A percentile compares a stretch with the other conserved stretches of the same genome.
Conservation (phyloP, 345 rosid genomes). For the Carallia pectinifolia region DNA sequence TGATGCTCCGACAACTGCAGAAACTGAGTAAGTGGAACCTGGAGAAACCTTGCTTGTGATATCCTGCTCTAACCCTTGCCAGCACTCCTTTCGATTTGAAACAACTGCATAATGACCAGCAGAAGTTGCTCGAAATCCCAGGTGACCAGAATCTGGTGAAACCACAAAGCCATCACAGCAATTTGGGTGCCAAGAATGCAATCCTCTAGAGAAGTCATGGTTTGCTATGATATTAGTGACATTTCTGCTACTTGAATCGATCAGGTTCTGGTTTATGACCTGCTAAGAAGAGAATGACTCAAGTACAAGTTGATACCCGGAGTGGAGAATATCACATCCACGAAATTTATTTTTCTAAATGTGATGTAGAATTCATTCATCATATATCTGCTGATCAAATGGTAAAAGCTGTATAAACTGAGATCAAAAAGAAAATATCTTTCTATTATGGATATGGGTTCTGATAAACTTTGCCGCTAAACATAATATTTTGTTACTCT, state of each 20-base stretch:
- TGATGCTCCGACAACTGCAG: conserved; percentile 69
- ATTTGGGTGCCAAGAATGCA: conserved; percentile 71
- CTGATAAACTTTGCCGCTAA: no score
- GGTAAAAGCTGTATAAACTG: no score
- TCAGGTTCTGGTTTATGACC: conserved; percentile 34
- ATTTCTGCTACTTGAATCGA: conserved; percentile 14
- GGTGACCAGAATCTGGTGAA: conserved; percentile 35
- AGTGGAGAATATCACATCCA: not conserved
- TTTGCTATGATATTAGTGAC: conserved; percentile 54
- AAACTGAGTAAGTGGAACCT: conserved; percentile 55
- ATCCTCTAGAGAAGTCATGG: conserved; percentile 74
- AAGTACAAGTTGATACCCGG: not conserved
- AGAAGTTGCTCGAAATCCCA: conserved; percentile 32
- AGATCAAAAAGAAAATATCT: no score
- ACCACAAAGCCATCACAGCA: conserved; percentile 66
- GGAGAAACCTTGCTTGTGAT: conserved; percentile 60
- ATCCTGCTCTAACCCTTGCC: conserved; percentile 97
- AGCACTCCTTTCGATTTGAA: conserved; percentile 72
- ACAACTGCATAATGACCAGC: conserved; percentile 63
- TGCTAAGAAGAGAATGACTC: conserved; percentile 22
- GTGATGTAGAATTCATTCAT: not conserved
- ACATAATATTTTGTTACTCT: no score
- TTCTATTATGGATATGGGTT: no score
- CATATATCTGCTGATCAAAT: not conserved
- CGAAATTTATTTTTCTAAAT: no score